Conservation (phyloP, 345 rosid genomes). For the Anacardium occidentale region DNA sequence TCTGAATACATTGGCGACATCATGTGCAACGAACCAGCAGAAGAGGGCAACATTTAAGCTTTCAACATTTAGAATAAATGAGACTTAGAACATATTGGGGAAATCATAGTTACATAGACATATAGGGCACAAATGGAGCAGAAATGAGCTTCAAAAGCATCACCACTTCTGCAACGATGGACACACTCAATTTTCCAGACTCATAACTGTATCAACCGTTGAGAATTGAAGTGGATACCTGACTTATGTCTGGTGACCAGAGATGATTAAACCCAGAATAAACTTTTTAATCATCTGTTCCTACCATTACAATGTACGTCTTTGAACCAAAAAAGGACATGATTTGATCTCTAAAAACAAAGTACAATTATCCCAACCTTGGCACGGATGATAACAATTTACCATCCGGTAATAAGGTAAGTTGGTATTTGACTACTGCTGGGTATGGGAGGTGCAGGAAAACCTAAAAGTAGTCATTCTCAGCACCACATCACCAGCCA, state of each 20-base stretch:
- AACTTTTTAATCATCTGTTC: no score
- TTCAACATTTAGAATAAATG: no score
- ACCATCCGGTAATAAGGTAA: conserved; percentile 34
- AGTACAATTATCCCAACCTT: conserved; percentile 28
- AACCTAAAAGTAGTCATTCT: conserved; percentile 18
- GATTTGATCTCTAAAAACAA: not conserved
- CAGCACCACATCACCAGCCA: conserved; percentile 43
- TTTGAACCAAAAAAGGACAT: not conserved
- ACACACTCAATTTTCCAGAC: conserved; percentile 55
- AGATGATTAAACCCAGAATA: not conserved
- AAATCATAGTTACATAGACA: not conserved
- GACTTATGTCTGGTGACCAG: conserved; percentile 55
- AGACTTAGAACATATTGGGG: not conserved
- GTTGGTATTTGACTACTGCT: conserved; percentile 28
- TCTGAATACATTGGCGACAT: no score
- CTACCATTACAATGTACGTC: not conserved
- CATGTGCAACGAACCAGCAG: no score
- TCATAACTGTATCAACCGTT: conserved; percentile 63
- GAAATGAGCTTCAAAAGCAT: conserved; percentile 39
- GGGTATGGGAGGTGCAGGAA: conserved; percentile 39
- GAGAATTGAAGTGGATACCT: conserved; percentile 43
- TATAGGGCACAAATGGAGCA: conserved; percentile 78
- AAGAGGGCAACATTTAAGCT: no score
- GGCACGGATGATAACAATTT: conserved; percentile 37
- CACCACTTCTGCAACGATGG: conserved; percentile 61